Percentiles rank a stretch among this genome's conserved stretches.
Evolutionary conservation across 2,329 filamentous ascomycete genomes (phyloP).

Genomic region (Botrytis pseudocinerea): DNA sequence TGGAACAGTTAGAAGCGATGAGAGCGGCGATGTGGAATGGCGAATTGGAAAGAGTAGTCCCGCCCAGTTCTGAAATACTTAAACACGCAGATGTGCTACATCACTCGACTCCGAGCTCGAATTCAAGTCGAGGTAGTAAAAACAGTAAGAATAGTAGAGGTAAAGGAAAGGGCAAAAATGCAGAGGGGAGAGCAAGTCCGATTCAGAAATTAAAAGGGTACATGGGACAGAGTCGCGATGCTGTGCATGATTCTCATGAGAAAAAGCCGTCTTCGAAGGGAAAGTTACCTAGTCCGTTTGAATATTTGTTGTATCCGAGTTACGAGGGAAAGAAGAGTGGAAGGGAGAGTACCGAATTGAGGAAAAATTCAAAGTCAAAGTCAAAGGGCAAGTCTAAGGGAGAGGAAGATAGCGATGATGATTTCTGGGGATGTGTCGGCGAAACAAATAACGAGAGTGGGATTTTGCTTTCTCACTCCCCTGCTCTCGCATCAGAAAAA

Average conservation of each 20-base stretch:
- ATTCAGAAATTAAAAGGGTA: slow-evolving; percentile 18
- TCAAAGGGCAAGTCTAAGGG: neutral
- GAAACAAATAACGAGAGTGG: slow-evolving; percentile 11
- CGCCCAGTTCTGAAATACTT: neutral
- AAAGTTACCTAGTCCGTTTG: slow-evolving; percentile 17
- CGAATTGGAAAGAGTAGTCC: slow-evolving; percentile 14
- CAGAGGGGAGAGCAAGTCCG: neutral
- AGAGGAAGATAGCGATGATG: slow-evolving; percentile 8
- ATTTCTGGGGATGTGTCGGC: slow-evolving; percentile 11
- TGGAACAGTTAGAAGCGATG: slow-evolving; percentile 1
- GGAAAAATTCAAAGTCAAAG: neutral
- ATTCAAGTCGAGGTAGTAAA: neutral
- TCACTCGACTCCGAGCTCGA: neutral
- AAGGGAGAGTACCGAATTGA: neutral
- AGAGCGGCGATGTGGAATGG: slow-evolving; percentile 8
- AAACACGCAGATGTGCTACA: slow-evolving; percentile 9
- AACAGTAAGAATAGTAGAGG: neutral
- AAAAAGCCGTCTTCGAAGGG: neutral
- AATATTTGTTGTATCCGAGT: slow-evolving; percentile 11
- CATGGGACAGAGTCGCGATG: neutral
- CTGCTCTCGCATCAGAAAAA: neutral
- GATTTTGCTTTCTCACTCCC: neutral
- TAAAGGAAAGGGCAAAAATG: neutral
- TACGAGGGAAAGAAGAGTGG: neutral
- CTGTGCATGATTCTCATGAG: neutral